These are phyloP conservation scores for Brassica balearica DNA, from an alignment of 441 rosid genomes.

Conservation along the genomic window DNA sequence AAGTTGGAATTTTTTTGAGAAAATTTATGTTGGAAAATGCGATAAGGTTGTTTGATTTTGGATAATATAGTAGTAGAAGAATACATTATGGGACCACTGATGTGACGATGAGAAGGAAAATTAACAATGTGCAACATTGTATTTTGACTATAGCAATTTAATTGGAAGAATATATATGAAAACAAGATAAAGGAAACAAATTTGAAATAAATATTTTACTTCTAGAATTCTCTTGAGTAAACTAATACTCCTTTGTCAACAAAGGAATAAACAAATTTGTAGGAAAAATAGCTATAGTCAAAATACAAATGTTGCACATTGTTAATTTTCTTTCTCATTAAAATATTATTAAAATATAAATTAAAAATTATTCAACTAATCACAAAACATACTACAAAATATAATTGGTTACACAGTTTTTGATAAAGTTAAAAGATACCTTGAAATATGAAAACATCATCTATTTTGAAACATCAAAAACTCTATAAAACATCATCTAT, in stretches of 20 bases:
- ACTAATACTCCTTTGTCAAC: background rate
- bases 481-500: too few relatives aligned
- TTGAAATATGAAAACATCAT: too few relatives aligned
- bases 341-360: too few relatives aligned
- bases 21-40: background rate
- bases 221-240: background rate
- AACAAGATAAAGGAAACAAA: constrained; percentile 3
- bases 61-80: background rate
- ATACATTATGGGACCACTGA: background rate
- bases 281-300: background rate
- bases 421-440: too few relatives aligned
- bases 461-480: too few relatives aligned
- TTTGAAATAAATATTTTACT: background rate
- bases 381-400: too few relatives aligned
- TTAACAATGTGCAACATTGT: background rate
- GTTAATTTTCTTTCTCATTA: background rate
- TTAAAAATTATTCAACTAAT: too few relatives aligned
- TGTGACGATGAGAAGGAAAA: background rate
- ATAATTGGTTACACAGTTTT: too few relatives aligned
- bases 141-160: background rate
- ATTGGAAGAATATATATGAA: background rate
- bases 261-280: background rate
- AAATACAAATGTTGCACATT: background rate
- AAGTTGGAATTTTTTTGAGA: background rate
- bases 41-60: background rate